phyloP scores from a whole-genome alignment of 352 stramenopile genomes.

The Blastocystis hominis region DNA sequence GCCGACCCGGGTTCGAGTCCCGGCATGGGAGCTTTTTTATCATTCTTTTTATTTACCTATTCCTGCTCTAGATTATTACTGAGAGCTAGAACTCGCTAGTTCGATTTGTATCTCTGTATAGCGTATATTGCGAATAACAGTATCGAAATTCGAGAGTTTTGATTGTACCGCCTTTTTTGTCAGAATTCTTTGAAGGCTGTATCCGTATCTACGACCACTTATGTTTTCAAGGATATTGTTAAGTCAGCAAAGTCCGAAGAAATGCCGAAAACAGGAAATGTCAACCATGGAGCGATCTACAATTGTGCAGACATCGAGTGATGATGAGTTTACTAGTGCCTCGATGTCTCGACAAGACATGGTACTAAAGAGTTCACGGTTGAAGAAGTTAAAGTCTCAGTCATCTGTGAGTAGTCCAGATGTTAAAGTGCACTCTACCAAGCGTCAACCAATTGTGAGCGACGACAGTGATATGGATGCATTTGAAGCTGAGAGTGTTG shows the following conservation, averaged over 20 bases:
- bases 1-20: too few species aligned
- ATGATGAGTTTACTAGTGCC: conserved; percentile 3
- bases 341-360: neutral
- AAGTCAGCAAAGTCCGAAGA: conserved; percentile 23
- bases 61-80: too few species aligned
- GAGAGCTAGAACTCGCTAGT: too few species aligned
- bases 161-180: too few species aligned
- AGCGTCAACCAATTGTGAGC: neutral
- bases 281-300: neutral
- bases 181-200: too few species aligned
- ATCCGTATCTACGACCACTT: too few species aligned
- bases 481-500: neutral
- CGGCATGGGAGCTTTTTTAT: too few species aligned
- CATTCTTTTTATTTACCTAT: too few species aligned
- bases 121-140: too few species aligned
- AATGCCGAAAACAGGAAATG: conserved; percentile 25
- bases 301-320: conserved; percentile 52
- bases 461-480: neutral
- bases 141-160: too few species aligned
- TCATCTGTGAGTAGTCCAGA: neutral
- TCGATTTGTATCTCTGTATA: too few species aligned
- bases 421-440: neutral
- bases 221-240: conserved; percentile 44
- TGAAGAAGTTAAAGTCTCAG: neutral
- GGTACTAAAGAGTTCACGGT: neutral